Evolutionary conservation across 2,329 filamentous ascomycete genomes (phyloP), one percentile per base, ranked within the genome.

Genomic region (Ramichloridium luteum): DNA sequence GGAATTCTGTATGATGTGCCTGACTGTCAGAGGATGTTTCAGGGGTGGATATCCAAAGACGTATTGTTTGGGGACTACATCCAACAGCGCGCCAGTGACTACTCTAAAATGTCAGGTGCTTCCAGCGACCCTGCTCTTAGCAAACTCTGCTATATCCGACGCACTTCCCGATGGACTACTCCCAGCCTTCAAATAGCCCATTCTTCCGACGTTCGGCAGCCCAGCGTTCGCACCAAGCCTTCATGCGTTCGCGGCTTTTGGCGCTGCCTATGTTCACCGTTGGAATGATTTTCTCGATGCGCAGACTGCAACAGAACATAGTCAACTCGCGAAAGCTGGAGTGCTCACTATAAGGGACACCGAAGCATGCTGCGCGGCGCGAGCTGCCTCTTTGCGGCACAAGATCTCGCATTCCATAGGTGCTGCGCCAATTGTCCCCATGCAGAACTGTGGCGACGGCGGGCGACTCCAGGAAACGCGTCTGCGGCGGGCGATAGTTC

Each of bases 261-360:
- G 65, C 69, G 41, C 61, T 75, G 1, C 73, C 75, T n/a, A 79
- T 70, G 53, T 98, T 96, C 3, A 98, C 90, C 0, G 90, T 98
- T 0, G 90, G 90, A 11, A 98, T 79, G 5, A 98, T 72, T 57
- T 78, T 82, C 41, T 88, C 85, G 43, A 98, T 92, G 35, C 81
- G 65, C 54, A 98, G 55, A 13, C 78, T 73, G 66, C 90, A 90
- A 45, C 88, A 73, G 52, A 98, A 98, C 70, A 96, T 78, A 1
- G 84, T 88, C 51, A 98, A 58, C 62, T 98, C 90, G 25, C 88
- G 70, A 52, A 98, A 98, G 39, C 82, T 92, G 55, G 81, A 90
- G 55, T 98, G 90, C 60, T 98, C 90, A 31, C 79, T 86, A 54
- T 98, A 98, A 2, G 90, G 90, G 2, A 96, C 90, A 1, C 84